phyloP scores from a whole-genome alignment of 805 yeast genomes.

The Candida patagonica region DNA sequence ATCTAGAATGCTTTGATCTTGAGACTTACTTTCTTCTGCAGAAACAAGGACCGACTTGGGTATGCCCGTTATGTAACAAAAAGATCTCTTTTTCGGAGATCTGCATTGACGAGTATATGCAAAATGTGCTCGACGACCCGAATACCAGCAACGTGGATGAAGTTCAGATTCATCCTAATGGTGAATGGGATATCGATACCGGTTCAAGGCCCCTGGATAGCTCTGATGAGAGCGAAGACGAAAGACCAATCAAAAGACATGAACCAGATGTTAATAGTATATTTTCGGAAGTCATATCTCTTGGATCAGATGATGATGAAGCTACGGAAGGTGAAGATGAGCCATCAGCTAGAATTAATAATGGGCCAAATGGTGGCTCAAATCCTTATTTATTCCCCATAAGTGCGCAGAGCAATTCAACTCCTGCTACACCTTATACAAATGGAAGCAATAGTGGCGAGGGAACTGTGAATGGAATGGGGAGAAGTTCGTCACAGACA shows the following conservation, averaged over 20 bases:
- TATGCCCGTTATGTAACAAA: conserved; percentile 72
- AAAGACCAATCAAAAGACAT: not conserved
- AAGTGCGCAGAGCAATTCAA: no score
- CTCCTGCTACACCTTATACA: no score
- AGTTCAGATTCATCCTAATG: conserved; percentile 61
- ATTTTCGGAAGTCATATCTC: not conserved
- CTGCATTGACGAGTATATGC: conserved; percentile 65
- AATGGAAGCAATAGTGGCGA: no score
- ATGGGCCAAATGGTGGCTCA: not conserved
- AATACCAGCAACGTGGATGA: conserved; percentile 44
- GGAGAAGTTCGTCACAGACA: no score
- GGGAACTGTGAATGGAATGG: no score
- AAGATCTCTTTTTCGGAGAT: conserved; percentile 46
- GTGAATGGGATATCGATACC: conserved; percentile 49
- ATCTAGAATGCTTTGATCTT: conserved; percentile 85
- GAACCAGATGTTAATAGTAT: not conserved
- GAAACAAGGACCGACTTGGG: conserved; percentile 74
- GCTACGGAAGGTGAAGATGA: not conserved
- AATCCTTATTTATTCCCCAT: no score
- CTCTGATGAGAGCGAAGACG: conserved; percentile 1
- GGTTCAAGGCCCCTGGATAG: not conserved
- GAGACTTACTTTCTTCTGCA: conserved; percentile 65
- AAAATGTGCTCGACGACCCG: conserved; percentile 49
- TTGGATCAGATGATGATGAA: conserved; percentile 2
- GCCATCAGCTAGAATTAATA: not conserved